Conservation (phyloP, 805 yeast species). For the Candida piceae region DNA sequence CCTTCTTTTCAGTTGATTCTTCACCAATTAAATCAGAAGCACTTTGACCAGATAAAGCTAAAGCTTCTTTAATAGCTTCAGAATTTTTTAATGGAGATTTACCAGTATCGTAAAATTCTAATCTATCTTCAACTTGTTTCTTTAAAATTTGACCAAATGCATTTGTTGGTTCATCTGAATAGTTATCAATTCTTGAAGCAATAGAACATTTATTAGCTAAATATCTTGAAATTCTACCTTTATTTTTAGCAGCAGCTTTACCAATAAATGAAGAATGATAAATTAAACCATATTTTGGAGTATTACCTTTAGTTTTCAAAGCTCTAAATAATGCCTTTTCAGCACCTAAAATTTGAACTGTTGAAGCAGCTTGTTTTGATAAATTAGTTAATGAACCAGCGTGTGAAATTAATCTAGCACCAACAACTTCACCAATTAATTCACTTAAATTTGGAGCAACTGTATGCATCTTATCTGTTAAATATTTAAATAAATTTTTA, state of each 20-base stretch:
- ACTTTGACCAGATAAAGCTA: constrained; percentile 50
- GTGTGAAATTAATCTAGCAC: constrained; percentile 96
- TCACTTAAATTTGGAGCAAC: constrained; percentile 97
- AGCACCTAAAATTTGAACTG: constrained; percentile 97
- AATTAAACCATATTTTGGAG: constrained; percentile 93
- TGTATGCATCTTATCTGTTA: constrained; percentile 93
- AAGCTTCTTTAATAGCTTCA: constrained; percentile 90
- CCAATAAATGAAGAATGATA: constrained; percentile 95
- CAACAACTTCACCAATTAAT: constrained; percentile 97
- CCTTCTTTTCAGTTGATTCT: constrained; percentile 33
- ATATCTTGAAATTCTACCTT: constrained; percentile 98
- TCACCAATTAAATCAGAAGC: constrained; percentile 27
- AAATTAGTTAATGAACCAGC: constrained; percentile 96
- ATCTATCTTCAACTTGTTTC: constrained; percentile 97
- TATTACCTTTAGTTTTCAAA: constrained; percentile 91
- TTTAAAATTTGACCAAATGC: constrained; percentile 87
- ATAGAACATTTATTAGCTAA: constrained; percentile 98
- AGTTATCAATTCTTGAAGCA: constrained; percentile 97
- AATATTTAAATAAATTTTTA: constrained; percentile 72
- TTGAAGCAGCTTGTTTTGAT: constrained; percentile 98
- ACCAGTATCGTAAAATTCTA: constrained; percentile 93
- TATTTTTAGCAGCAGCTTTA: constrained; percentile 90
- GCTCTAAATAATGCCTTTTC: constrained; percentile 97
- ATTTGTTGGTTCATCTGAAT: constrained; percentile 88
- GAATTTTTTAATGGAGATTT: constrained; percentile 94